Conservation (phyloP, 352 stramenopile genomes). For the Salisapilia sapeloensis region DNA sequence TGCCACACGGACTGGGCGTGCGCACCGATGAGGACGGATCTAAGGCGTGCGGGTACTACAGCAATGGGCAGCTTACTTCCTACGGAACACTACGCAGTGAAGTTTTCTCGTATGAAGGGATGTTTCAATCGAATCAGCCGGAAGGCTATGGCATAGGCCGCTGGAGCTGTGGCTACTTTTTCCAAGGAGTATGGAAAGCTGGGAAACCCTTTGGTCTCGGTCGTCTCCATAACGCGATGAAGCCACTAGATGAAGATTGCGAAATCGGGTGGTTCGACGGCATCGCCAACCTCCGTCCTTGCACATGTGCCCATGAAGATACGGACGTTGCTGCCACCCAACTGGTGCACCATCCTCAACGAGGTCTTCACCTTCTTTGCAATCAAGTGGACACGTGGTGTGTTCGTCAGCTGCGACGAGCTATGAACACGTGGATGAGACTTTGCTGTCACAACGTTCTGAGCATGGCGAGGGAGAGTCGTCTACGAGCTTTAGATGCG, state of each 20-base stretch:
- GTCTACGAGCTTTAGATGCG: neutral
- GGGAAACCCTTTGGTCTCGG: slow-evolving; percentile 19
- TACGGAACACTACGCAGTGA: slow-evolving; percentile 18
- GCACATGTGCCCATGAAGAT: slow-evolving; percentile 2
- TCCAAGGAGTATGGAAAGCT: slow-evolving; percentile 16
- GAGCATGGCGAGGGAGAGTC: neutral
- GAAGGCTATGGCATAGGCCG: slow-evolving; percentile 20
- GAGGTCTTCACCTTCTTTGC: slow-evolving; percentile 2
- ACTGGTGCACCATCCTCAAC: slow-evolving; percentile 3
- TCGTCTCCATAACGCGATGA: slow-evolving; percentile 6
- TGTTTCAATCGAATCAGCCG: slow-evolving; percentile 7
- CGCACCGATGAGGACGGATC: slow-evolving; percentile 11
- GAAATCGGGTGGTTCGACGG: slow-evolving; percentile 29
- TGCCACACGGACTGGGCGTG: slow-evolving; percentile 23
- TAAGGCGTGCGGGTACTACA: slow-evolving; percentile 18
- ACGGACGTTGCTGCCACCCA: neutral
- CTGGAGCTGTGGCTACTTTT: slow-evolving; percentile 20
- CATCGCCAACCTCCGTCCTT: slow-evolving; percentile 13
- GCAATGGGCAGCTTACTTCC: slow-evolving; percentile 11
- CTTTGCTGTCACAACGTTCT: slow-evolving; percentile 1
- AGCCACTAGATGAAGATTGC: neutral
- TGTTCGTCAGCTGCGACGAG: slow-evolving; percentile 5
- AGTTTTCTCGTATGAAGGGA: slow-evolving; percentile 23
- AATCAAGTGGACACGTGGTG: slow-evolving; percentile 2
- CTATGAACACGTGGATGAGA: neutral